Base-by-base conservation (phyloP, 192 early-diverging fungal species). In the Coemansia sp. region DNA sequence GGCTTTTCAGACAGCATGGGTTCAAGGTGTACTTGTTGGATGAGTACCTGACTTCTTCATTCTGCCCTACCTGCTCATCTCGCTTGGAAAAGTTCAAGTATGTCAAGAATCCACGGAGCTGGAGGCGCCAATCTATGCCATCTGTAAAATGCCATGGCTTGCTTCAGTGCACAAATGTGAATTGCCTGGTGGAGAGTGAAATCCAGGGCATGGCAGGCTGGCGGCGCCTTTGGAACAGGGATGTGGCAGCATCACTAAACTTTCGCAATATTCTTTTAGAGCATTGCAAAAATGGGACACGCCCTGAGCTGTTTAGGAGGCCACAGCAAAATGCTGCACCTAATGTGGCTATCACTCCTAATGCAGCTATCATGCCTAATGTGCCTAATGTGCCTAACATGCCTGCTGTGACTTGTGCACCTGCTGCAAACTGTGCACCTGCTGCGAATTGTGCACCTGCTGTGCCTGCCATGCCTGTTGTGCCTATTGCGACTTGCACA, bases 11-110 rank as follows among this genome's bases (percentile, higher is more conserved):
- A 8, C 9, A 21, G 5, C 35, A 56, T 14, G 53, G 52, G 7
- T 49, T 63, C 22, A 2, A 1, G 14, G 53, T 63, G n/a, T 63
- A 50, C 21, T 45, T 55, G 17, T 10, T 63, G 0, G 25, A 63
- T 23, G 45, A 56, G 37, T 48, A 40, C 26, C 0, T 26, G 17
- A 55, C 38, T 10, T 63, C 61, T 3, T 19, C 4, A 8, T 13
- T 41, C 26, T 63, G 61, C 18, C 61, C 53, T 1, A 5, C 5
- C 19, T 63, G 45, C 52, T 11, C 13, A 3, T 8, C 15, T 2
- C 1, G 9, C 5, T 45, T 48, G n/a, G 27, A 58, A 5, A 49
- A 10, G 0, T 48, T 49, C 46, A 39, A 29, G 17, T 8, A 1
- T 4, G 45, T 58, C 18, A n/a, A 29, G 6, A 58, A 58, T 27